Base-by-base conservation (phyloP, 345 rosid genomes). In the Geranium brycei region DNA sequence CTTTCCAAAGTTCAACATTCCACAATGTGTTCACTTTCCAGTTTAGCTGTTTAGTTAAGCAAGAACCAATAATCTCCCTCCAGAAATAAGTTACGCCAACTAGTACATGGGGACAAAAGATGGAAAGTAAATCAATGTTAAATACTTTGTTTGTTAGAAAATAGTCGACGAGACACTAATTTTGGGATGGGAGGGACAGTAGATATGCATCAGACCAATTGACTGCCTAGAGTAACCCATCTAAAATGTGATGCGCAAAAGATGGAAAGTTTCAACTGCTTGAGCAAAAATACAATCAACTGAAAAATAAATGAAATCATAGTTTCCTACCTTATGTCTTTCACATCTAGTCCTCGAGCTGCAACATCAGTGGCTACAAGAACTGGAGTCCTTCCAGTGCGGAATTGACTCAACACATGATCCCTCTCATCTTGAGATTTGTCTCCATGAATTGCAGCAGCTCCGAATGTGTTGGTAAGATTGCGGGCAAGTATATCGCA, bases 361-460 rank as follows among this genome's bases (percentile, higher is more conserved):
- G 96, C 96, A 62, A 89, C 96, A 80, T 89, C 96, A 64, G 96
- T 89, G 55, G 96, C 96, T 23, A 89, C 93, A 63, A 86, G 92
- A 59, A 89, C 73, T 0, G 96, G 96, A 70, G 84, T 82, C 83
- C 85, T 85, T 57, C 96, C 96, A 51, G 76, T 68, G 23, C 87
- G 91, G 74, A 89, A 89, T 72, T 89, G 95, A 75, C 69, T 83
- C 66, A 89, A 71, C 60, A 89, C 95, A 69, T 63, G 66, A 78
- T 89, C 96, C 71, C 96, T 87, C 73, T 89, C 95, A 67, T 84
- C 69, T 78, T 87, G 96, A 57, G 95, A 89, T 73, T 89, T 89
- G 79, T 89, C 96, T 41, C 96, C 93, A 72, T 89, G 96, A 67
- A 86, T 89, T 17, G 96, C 93, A 73, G 90, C 88, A 73, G 96